Percentiles rank a stretch among this genome's conserved stretches.
Evolutionary conservation across 805 yeast species (phyloP).

Genomic region (Martiniozyma abietophila): DNA sequence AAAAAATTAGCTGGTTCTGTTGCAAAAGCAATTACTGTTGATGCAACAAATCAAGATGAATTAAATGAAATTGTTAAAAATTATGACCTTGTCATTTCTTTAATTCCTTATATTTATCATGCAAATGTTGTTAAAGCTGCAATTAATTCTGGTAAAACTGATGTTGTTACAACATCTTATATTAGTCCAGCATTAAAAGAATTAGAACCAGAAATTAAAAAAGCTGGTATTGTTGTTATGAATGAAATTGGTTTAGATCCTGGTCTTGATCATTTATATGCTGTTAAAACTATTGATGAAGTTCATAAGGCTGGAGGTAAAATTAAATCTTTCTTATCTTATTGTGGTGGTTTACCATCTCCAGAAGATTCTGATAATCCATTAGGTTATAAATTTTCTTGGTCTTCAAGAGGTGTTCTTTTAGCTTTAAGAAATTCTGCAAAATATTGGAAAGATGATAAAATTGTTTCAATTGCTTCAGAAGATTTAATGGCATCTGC

Average conservation of each 20-base stretch:
- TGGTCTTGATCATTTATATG: slow-evolving; percentile 96
- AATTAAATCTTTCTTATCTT: slow-evolving; percentile 86
- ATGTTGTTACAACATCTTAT: slow-evolving; percentile 93
- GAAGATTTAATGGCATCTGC: slow-evolving; percentile 94
- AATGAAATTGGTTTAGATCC: slow-evolving; percentile 99
- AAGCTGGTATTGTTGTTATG: slow-evolving; percentile 96
- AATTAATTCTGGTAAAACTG: slow-evolving; percentile 75
- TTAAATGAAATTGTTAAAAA: slow-evolving; percentile 71
- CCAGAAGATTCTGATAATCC: slow-evolving; percentile 98
- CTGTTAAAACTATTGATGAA: slow-evolving; percentile 96
- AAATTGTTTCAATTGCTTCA: slow-evolving; percentile 68
- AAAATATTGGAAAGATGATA: slow-evolving; percentile 78
- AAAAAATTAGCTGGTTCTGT: slow-evolving; percentile 71
- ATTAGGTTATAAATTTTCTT: slow-evolving; percentile 95
- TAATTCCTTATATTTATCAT: slow-evolving; percentile 94
- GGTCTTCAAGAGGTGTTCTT: slow-evolving; percentile 98
- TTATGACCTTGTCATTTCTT: slow-evolving; percentile 80
- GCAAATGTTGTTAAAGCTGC: slow-evolving; percentile 91
- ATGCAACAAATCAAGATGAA: slow-evolving; percentile 71
- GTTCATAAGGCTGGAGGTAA: slow-evolving; percentile 88
- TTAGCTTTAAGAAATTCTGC: slow-evolving; percentile 94
- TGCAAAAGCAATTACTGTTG: slow-evolving; percentile 79
- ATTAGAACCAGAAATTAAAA: slow-evolving; percentile 76
- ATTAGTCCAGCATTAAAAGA: slow-evolving; percentile 85
- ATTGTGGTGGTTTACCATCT: slow-evolving; percentile 98